phyloP scores from a whole-genome alignment of 495 filamentous ascomycete species.

The Penicillium taxi region DNA sequence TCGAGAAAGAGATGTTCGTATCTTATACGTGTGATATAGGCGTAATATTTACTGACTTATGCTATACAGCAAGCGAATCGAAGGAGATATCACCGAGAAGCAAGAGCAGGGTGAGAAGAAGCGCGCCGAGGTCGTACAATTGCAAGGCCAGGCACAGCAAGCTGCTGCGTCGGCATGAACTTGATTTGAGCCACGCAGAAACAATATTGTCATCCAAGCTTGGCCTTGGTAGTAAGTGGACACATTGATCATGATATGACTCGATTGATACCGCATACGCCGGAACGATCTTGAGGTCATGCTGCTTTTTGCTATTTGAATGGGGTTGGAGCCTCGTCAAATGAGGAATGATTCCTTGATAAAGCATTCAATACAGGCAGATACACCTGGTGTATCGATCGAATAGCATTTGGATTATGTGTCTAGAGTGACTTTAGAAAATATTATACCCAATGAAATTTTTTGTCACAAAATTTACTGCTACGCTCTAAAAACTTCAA shows the following conservation, averaged over 20 bases:
- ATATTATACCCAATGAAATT: conserved; percentile 17
- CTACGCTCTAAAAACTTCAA: too few species aligned
- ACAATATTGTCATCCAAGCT: neutral
- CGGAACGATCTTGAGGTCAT: too few species aligned
- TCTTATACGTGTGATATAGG: neutral
- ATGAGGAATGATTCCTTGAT: too few species aligned
- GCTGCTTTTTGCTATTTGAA: too few species aligned
- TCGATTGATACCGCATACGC: too few species aligned
- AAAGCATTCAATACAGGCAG: too few species aligned
- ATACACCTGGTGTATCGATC: too few species aligned
- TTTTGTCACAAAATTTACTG: too few species aligned
- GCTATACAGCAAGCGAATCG: conserved; percentile 64
- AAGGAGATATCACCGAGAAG: conserved; percentile 68
- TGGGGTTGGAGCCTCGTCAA: too few species aligned
- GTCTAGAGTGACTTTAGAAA: too few species aligned
- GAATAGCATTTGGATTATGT: too few species aligned
- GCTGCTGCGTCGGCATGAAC: conserved; percentile 32
- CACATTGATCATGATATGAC: neutral
- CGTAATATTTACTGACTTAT: conserved; percentile 6
- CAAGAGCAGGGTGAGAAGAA: conserved; percentile 77
- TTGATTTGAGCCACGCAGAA: neutral
- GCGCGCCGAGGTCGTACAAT: conserved; percentile 56
- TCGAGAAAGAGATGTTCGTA: conserved; percentile 83
- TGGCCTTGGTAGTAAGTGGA: too few species aligned
- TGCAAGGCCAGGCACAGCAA: conserved; percentile 33